These are phyloP conservation scores for Hydrangea macrophylla DNA, from an alignment of 148 eudicot species.

Conservation along the genomic window DNA sequence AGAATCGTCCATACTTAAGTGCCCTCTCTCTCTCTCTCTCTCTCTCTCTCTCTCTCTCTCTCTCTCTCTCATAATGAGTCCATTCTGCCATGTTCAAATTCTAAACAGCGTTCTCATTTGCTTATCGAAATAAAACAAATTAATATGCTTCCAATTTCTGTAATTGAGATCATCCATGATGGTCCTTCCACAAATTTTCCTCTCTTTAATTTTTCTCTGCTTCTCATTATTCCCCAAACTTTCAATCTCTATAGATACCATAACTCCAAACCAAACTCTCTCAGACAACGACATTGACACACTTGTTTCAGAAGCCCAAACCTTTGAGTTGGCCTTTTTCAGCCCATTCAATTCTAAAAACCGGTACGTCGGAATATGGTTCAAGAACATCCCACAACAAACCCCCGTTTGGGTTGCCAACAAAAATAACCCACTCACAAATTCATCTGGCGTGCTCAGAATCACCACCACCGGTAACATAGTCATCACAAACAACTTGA, in stretches of 20 bases:
- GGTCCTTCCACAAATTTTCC: slow-evolving; percentile 12
- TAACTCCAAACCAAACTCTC: slow-evolving; percentile 6
- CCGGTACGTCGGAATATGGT: slow-evolving; percentile 35
- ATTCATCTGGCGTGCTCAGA: slow-evolving; percentile 18
- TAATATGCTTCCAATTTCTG: not conserved
- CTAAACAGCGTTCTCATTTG: not conserved
- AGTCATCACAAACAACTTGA: slow-evolving; percentile 6
- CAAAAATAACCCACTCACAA: slow-evolving; percentile 12
- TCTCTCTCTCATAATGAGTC: too few relatives aligned
- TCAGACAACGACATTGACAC: slow-evolving; percentile 10
- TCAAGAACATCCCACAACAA: slow-evolving; percentile 3
- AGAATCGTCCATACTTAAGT: too few relatives aligned
- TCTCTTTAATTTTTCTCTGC: slow-evolving; percentile 9
- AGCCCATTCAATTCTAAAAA: slow-evolving; percentile 20
- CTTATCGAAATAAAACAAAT: not conserved
- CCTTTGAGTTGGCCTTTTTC: slow-evolving; percentile 34
- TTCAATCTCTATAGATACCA: slow-evolving; percentile 2
- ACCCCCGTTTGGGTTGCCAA: slow-evolving; percentile 28
- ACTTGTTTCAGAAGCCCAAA: slow-evolving; percentile 17
- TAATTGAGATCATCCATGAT: slow-evolving; percentile 15
- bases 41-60: too few relatives aligned
- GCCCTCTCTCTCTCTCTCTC: too few relatives aligned
- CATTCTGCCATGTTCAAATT: not conserved
- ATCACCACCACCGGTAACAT: slow-evolving; percentile 14
- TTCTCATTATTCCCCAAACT: not conserved